Evolutionary conservation across 768 basidiomycete species (phyloP), one percentile per base, ranked within the genome.

Genomic region (Rossbeevera mucosa): DNA sequence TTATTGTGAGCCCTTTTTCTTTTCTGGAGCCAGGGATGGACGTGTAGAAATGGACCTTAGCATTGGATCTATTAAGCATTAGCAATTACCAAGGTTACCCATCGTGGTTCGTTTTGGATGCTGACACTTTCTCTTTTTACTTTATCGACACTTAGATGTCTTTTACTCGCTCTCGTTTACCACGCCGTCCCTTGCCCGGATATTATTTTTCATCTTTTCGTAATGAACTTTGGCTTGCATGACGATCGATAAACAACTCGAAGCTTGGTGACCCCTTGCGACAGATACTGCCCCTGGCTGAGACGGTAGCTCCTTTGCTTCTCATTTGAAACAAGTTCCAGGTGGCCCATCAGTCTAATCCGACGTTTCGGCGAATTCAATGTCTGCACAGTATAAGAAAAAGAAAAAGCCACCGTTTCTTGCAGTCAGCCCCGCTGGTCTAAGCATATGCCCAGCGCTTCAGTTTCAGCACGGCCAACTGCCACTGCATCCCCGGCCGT

Each of bases 51-150:
- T 44, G 63, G 62, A 62, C 63, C 44, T 48, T 9, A n/a, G 36
- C 22, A 47, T 42, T 54, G 50, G 62, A 63, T 63, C 57, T 63
- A 63, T 52, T 46, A 38, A 50, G 44, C 45, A 36, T 36, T 36
- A 36, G 36, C 36, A 36, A 36, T 36, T 36, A 36, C n/a, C n/a
- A 36, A 44, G 41, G 42, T 61, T 63, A 49, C 42, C 42, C 38
- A 5, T 18, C 6, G 29, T 41, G 36, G 29, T 43, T 44, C 36
- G 36, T 47, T 53, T 52, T 48, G 60, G 51, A 61, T 50, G 57
- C 47, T 60, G 51, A 63, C 31, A 8, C 42, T 52, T 47, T 53
- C 25, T 29, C 21, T 18, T 33, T 25, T 28, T 22, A 45, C 47
- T 40, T 38, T 46, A 51, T 51, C 28, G 30, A n/a, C n/a, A n/a